Conservation (phyloP, 495 filamentous ascomycete genomes). For the Tuber aestivum region DNA sequence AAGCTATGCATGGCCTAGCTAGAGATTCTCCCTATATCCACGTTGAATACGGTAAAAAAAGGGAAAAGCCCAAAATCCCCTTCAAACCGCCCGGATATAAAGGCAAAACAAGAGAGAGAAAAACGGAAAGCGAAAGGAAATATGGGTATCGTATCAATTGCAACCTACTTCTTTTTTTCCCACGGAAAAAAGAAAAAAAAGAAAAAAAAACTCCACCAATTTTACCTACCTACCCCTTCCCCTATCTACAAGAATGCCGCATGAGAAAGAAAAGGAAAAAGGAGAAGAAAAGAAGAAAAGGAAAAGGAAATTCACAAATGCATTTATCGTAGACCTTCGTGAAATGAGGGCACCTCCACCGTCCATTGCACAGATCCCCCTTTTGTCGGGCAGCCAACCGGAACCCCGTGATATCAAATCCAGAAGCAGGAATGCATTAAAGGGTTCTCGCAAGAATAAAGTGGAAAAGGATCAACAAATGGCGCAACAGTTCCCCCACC, state of each 20-base stretch:
- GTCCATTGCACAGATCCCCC: not conserved
- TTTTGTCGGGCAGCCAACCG: not conserved
- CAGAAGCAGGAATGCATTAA: not conserved
- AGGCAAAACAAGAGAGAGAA: slow-evolving; percentile 1
- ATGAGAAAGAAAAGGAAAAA: slow-evolving; percentile 12
- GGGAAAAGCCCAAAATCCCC: not conserved
- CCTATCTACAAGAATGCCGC: slow-evolving; percentile 10
- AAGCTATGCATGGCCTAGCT: not conserved
- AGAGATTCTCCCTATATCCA: slow-evolving; percentile 1
- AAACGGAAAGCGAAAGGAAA: slow-evolving; percentile 6
- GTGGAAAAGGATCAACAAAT: slow-evolving; percentile 4
- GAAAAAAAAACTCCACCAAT: slow-evolving; percentile 19
- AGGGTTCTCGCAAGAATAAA: not conserved
- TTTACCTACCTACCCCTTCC: not conserved
- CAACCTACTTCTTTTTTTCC: slow-evolving; percentile 10
- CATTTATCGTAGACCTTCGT: slow-evolving; percentile 17
- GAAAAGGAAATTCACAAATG: slow-evolving; percentile 20
- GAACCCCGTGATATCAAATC: not conserved
- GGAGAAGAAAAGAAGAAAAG: slow-evolving; percentile 8
- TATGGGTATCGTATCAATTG: slow-evolving; percentile 20
- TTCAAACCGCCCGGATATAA: not conserved
- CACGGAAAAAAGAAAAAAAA: slow-evolving; percentile 13
- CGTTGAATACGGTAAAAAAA: not conserved
- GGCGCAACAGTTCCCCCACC: not conserved
- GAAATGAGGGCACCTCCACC: not conserved